A percentile compares a stretch with the other conserved stretches of the same genome.
Conservation (phyloP, 2,329 filamentous ascomycete species). For the Penicillium polonicum region DNA sequence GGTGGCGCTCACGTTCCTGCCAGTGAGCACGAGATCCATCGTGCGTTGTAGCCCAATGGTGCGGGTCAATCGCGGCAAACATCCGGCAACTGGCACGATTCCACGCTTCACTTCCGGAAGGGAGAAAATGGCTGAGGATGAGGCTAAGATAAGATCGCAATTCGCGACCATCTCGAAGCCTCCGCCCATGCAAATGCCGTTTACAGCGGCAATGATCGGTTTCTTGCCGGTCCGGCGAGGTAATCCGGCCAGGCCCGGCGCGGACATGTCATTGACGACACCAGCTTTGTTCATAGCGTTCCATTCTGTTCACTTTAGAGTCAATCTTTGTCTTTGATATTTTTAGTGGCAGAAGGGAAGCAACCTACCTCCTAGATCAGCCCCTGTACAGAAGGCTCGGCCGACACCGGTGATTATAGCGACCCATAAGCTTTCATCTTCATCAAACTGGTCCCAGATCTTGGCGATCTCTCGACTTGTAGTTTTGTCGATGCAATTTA, state of each 20-base stretch:
- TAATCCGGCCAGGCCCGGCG: slow-evolving; percentile 63
- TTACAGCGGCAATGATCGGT: slow-evolving; percentile 73
- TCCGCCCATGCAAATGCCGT: slow-evolving; percentile 71
- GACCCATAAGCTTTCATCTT: slow-evolving; percentile 59
- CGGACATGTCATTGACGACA: slow-evolving; percentile 35
- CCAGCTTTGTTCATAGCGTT: slow-evolving; percentile 44
- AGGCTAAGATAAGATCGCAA: slow-evolving; percentile 62
- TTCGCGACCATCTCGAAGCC: slow-evolving; percentile 76
- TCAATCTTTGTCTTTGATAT: neutral
- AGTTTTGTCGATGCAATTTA: slow-evolving; percentile 45
- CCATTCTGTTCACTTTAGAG: slow-evolving; percentile 48
- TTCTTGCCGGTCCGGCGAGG: slow-evolving; percentile 68
- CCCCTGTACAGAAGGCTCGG: slow-evolving; percentile 66
- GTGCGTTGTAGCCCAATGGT: slow-evolving; percentile 68
- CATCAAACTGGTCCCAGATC: slow-evolving; percentile 62
- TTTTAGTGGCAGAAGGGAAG: neutral
- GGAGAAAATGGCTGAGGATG: slow-evolving; percentile 59
- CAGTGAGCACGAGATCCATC: slow-evolving; percentile 68
- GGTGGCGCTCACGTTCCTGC: slow-evolving; percentile 57
- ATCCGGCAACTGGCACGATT: slow-evolving; percentile 69
- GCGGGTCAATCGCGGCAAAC: slow-evolving; percentile 64
- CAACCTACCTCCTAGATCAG: slow-evolving; percentile 58
- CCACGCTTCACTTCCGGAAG: slow-evolving; percentile 71
- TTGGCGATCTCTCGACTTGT: slow-evolving; percentile 46
- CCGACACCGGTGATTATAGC: slow-evolving; percentile 64